Evolutionary conservation across 768 basidiomycete genomes (phyloP).

Genomic region (Polyporus arcularius): DNA sequence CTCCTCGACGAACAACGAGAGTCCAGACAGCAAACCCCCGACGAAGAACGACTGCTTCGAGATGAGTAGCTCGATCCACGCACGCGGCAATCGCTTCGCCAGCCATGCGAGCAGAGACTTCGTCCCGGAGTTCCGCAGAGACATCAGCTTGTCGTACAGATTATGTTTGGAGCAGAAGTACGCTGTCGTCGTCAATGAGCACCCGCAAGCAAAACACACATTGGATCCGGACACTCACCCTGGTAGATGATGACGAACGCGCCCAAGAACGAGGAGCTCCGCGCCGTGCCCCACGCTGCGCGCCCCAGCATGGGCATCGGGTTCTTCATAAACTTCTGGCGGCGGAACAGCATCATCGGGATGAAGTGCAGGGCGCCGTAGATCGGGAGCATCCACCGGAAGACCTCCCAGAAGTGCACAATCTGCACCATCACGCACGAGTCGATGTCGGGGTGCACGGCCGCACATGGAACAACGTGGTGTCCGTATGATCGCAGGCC

Average conservation of each 20-base stretch:
- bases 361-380: constrained; percentile 92
- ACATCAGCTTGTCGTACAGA: constrained; percentile 49
- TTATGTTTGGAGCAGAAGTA: constrained; percentile 69
- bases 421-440: constrained; percentile 60
- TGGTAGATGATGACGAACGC: constrained; percentile 83
- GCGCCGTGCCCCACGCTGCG: constrained; percentile 68
- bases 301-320: constrained; percentile 67
- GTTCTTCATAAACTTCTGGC: constrained; percentile 60
- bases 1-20: constrained; percentile 86
- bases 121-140: constrained; percentile 25
- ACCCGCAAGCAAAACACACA: background rate
- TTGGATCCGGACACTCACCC: constrained; percentile 43
- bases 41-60: constrained; percentile 76
- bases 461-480: constrained; percentile 62
- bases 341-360: constrained; percentile 82
- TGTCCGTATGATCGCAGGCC: constrained; percentile 42
- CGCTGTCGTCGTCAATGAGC: constrained; percentile 35
- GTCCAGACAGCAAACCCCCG: constrained; percentile 69
- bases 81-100: constrained; percentile 25
- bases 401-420: constrained; percentile 79
- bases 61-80: constrained; percentile 57
- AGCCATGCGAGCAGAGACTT: constrained; percentile 36
- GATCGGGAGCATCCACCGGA: constrained; percentile 79
- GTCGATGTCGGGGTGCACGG: constrained; percentile 75
- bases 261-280: constrained; percentile 88